Conservation (phyloP, 225 moss, liverwort and hornwort species). For the Lunularia cruciata region DNA sequence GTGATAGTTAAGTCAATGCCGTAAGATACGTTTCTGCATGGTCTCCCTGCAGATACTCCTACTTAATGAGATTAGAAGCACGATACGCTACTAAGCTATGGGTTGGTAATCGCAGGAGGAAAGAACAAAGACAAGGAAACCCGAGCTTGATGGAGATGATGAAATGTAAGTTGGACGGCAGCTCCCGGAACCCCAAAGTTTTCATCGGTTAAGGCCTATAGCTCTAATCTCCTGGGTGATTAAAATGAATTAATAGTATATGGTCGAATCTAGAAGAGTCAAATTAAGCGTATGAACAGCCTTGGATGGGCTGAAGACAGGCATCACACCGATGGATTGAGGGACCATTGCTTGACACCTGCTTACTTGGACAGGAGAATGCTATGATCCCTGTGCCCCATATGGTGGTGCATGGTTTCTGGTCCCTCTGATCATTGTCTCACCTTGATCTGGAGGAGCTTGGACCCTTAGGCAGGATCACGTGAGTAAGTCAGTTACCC, state of each 20-base stretch:
- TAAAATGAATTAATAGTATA: background rate
- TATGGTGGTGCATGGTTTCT: slow-evolving; percentile 47
- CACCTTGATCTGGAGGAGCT: slow-evolving; percentile 51
- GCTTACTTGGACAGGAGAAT: slow-evolving; percentile 51
- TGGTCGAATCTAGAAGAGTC: slow-evolving; percentile 2
- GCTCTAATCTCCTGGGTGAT: background rate
- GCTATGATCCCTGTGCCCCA: slow-evolving; percentile 49
- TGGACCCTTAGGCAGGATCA: slow-evolving; percentile 54
- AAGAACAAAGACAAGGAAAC: slow-evolving; percentile 57
- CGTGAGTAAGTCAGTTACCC: slow-evolving; percentile 45
- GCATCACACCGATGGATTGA: slow-evolving; percentile 30
- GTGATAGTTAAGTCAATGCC: too few relatives aligned
- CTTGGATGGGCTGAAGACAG: slow-evolving; percentile 24
- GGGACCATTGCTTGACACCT: slow-evolving; percentile 44
- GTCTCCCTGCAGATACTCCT: too few relatives aligned
- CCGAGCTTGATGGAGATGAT: slow-evolving; percentile 56
- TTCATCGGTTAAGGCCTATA: background rate
- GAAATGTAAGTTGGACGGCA: slow-evolving; percentile 67
- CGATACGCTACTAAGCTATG: background rate
- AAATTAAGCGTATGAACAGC: slow-evolving; percentile 23
- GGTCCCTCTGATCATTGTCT: slow-evolving; percentile 49
- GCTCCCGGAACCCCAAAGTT: background rate
- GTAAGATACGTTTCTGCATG: too few relatives aligned
- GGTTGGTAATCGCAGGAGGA: slow-evolving; percentile 57
- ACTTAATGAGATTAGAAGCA: too few relatives aligned